Evolutionary conservation across 495 filamentous ascomycete genomes (phyloP), one percentile per base, ranked within the genome.

Genomic region (Acidomyces sp.): DNA sequence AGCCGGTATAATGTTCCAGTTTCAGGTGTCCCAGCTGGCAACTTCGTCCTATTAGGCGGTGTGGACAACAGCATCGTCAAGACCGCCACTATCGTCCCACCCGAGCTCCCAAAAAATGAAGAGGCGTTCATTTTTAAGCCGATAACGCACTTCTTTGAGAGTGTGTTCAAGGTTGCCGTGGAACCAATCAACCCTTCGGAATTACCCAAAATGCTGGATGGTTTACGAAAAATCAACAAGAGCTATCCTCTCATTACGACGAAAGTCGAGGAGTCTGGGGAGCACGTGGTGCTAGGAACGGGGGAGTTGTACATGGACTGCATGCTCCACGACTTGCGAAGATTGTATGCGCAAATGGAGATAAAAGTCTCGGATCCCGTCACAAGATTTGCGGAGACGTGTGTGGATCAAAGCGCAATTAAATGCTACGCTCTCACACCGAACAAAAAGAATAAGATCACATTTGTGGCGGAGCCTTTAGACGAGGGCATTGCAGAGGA

Each of bases 301-400:
- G 90, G 90, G 25, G 90, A 97, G 55, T 69, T 97, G 5, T 96
- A 96, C 63, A 95, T 97, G 85, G 90, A 97, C 62, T 96, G 88
- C 55, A 90, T 95, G 21, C 75, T 97, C 24, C 86, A 97, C 60
- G 90, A 97, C 56, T 71, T 97, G 11, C 84, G 90, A 34, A 72
- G 77, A 19, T 66, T 95, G 16, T 97, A 94, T 59, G 85, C 88
- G n/a, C 86, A 96, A 55, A 97, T 97, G 90, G 92, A 97, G 55
- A 75, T 96, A 61, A 93, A 94, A 62, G 85, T 97, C 33, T 97
- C 90, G 7, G 90, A 97, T 55, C 90, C 90, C 4, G 92, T 96
- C 15, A 95, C 92, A 18, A 75, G 90, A 21, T 97, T 97, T 68
- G 92, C 85, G 61, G 90, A 97, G 64, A 97, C 90, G 2, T 85